Evolutionary conservation across 192 early-diverging fungal species (phyloP), one percentile per base, ranked within the genome.

Genomic region (Phycomyces nitens): DNA sequence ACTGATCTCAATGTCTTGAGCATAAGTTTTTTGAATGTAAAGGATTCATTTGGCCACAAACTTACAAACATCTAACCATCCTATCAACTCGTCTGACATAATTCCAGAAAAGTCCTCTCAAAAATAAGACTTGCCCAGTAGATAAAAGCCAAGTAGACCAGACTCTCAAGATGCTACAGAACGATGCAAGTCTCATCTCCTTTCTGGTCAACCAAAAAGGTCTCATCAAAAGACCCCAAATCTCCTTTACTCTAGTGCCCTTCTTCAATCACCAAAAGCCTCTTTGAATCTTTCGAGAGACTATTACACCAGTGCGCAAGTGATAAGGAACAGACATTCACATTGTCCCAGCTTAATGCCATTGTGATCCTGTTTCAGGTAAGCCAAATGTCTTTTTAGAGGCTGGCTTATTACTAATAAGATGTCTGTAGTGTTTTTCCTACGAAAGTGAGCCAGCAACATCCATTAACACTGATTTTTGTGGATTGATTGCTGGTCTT

Each of bases 331-430:
- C 23, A 54, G 12, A 55, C 27, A 1, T 22, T 54, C 21, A 42
- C 52, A 14, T 18, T 24, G 16, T 5, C 41, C 10, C 14, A 63
- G 1, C 18, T 63, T 27, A 63, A 63, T 42, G 18, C 22, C 0
- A 53, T 63, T 11, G 38, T 63, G 3, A 63, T 63, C 4, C 18
- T 63, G 24, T 63, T 63, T 41, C 62, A 63, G 51, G 62, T 63
- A 63, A 44, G 8, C 22, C 18, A 18, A 2, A 20, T 40, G 0
- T 44, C 20, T 26, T 24, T 49, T 60, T 47, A 18, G 9, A 53
- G n/a, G 5, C 14, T n/a, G 12, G 26, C 7, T 15, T 23, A 20
- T 53, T 20, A 52, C 27, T 20, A 23, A 14, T 9, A 22, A 15
- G 1, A 38, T 2, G 41, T 26, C 5, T 21, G 15, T 16, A 49